phyloP scores from a whole-genome alignment of 192 early-diverging fungal genomes.

The Powellomyces hirtus region DNA sequence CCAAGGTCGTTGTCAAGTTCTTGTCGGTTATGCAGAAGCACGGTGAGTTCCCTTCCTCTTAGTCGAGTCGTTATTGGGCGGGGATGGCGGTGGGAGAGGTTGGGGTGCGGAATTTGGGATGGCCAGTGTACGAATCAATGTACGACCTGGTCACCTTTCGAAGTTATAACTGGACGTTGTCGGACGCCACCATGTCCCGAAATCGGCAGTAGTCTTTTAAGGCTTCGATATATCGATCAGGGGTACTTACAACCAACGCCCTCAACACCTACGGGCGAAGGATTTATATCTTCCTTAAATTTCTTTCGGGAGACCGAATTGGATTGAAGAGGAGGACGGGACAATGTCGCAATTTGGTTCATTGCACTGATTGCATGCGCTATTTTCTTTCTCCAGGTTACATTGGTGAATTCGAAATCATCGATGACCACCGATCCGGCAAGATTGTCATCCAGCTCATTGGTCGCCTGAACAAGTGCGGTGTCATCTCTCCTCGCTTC shows the following conservation, averaged over 20 bases:
- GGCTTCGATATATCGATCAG: slow-evolving; percentile 59
- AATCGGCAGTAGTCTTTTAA: slow-evolving; percentile 70
- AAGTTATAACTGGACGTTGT: slow-evolving; percentile 74
- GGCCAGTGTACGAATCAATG: no score
- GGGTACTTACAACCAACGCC: slow-evolving; percentile 54
- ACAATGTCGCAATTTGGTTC: background rate
- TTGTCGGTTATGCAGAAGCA: slow-evolving; percentile 98
- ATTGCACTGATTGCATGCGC: background rate
- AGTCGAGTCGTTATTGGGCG: background rate
- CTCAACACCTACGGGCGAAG: background rate
- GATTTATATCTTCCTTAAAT: slow-evolving; percentile 40
- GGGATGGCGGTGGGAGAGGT: background rate
- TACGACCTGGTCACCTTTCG: no score
- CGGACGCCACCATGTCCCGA: slow-evolving; percentile 42
- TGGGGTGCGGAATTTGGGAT: background rate
- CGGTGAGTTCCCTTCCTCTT: slow-evolving; percentile 57
- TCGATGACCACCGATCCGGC: slow-evolving; percentile 96
- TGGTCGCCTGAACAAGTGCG: slow-evolving; percentile 99
- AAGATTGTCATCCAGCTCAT: slow-evolving; percentile 98
- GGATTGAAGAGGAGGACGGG: slow-evolving; percentile 22
- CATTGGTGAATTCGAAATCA: slow-evolving; percentile 98
- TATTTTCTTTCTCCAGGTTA: slow-evolving; percentile 61
- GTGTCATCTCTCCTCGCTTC: slow-evolving; percentile 98
- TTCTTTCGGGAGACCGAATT: slow-evolving; percentile 32
- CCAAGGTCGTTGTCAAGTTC: slow-evolving; percentile 99